Evolutionary conservation across 805 yeast genomes (phyloP).

Genomic region (Yamadazyma kitorensis): DNA sequence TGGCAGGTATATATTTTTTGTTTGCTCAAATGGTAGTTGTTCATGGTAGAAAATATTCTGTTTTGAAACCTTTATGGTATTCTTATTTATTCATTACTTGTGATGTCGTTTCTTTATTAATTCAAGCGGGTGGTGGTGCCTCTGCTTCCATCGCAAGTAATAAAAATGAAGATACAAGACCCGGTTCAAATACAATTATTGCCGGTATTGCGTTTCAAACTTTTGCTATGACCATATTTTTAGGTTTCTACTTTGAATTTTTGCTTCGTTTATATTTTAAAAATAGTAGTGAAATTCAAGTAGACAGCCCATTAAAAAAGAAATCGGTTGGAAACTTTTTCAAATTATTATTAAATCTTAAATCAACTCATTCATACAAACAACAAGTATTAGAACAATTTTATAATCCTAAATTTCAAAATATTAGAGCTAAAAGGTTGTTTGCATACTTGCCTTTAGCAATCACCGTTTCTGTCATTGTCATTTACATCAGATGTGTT

Average conservation of each 20-base stretch:
- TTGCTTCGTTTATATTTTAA: conserved; percentile 31
- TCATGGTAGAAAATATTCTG: conserved; percentile 36
- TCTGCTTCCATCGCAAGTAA: conserved; percentile 29
- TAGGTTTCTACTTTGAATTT: conserved; percentile 36
- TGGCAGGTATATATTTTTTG: conserved; percentile 41
- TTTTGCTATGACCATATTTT: conserved; percentile 35
- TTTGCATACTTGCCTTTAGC: conserved; percentile 33
- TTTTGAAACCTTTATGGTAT: conserved; percentile 42
- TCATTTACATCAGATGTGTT: conserved; percentile 33
- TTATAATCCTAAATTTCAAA: conserved; percentile 26
- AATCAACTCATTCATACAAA: conserved; percentile 22
- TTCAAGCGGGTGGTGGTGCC: conserved; percentile 43
- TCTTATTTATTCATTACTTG: conserved; percentile 38
- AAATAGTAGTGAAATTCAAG: conserved; percentile 14
- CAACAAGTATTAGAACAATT: conserved; percentile 22
- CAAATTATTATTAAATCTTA: conserved; percentile 25
- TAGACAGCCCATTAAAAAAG: conserved; percentile 17
- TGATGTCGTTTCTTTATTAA: conserved; percentile 34
- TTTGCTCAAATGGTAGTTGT: conserved; percentile 40
- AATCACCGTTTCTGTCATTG: conserved; percentile 28
- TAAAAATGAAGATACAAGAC: conserved; percentile 18
- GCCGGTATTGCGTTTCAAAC: conserved; percentile 39
- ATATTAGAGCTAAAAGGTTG: conserved; percentile 24
- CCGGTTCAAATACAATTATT: conserved; percentile 37
- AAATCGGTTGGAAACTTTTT: conserved; percentile 24